Evolutionary conservation across 192 early-diverging fungal species (phyloP).

Genomic region (Dissophora globulifera): DNA sequence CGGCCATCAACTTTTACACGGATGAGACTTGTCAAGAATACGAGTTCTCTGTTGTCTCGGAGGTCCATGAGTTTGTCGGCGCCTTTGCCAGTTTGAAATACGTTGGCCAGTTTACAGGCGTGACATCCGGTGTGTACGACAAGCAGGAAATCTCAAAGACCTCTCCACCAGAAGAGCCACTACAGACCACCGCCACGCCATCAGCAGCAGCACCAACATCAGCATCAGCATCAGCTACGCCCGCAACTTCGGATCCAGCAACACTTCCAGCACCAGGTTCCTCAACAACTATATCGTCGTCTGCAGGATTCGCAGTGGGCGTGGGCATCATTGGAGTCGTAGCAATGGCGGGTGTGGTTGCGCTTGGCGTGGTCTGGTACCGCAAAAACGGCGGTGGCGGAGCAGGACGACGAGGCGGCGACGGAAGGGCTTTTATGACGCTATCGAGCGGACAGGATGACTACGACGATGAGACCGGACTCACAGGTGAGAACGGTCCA

Average conservation of each 20-base stretch:
- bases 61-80: constrained; percentile 7
- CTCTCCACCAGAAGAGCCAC: constrained; percentile 5
- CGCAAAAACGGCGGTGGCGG: not conserved
- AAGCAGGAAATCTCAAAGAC: constrained; percentile 25
- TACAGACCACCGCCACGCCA: too few relatives aligned
- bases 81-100: constrained; percentile 27
- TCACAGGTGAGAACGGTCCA: constrained; percentile 46
- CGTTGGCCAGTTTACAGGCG: constrained; percentile 24
- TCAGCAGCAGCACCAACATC: too few relatives aligned
- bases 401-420: constrained; percentile 7
- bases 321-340: constrained; percentile 25
- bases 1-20: constrained; percentile 35
- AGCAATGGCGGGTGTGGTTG: constrained; percentile 18
- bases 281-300: not conserved
- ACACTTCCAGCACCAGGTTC: not conserved
- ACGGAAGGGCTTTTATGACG: constrained; percentile 35
- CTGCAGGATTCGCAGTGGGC: constrained; percentile 25
- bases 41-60: constrained; percentile 32
- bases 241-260: not conserved
- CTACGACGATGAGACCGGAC: constrained; percentile 33
- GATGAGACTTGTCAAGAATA: constrained; percentile 46
- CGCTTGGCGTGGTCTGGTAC: constrained; percentile 14
- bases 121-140: constrained; percentile 38
- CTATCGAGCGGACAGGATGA: constrained; percentile 25
- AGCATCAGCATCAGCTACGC: not conserved